Evolutionary conservation across 75 land plant species (phyloP).

Genomic region (Cunninghamia lanceolata): DNA sequence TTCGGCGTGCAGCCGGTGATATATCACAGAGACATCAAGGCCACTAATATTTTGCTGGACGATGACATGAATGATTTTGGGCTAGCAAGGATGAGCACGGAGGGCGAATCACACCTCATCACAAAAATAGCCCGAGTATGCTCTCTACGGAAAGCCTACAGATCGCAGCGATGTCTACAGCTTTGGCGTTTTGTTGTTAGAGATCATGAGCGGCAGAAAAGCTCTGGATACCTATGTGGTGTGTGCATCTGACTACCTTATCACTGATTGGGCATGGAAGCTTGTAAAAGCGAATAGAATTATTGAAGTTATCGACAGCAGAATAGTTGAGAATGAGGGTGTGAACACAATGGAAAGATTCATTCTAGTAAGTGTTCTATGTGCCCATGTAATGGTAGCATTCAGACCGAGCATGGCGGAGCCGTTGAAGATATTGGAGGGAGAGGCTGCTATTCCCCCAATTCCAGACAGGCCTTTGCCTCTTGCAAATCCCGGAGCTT

Average conservation of each 20-base stretch:
- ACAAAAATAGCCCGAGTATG: conserved; percentile 63
- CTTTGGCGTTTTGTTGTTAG: conserved; percentile 58
- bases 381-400: conserved; percentile 32
- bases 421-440: conserved; percentile 25
- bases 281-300: conserved; percentile 23
- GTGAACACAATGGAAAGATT: conserved; percentile 29
- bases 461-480: conserved; percentile 26
- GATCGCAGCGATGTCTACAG: conserved; percentile 62
- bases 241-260: not conserved
- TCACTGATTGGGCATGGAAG: conserved; percentile 46
- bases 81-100: conserved; percentile 53
- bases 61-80: conserved; percentile 68
- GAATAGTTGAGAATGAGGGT: conserved; percentile 14
- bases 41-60: conserved; percentile 49
- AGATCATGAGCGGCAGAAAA: conserved; percentile 58
- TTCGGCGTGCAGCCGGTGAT: conserved; percentile 45
- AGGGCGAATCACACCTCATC: conserved; percentile 48
- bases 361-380: conserved; percentile 36
- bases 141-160: conserved; percentile 58
- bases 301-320: conserved; percentile 17
- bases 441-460: conserved; percentile 9
- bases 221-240: conserved; percentile 25
- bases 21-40: conserved; percentile 61
- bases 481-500: not conserved
- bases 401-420: conserved; percentile 31